phyloP scores from a whole-genome alignment of 2,329 filamentous ascomycete genomes.

The Monilinia polystroma region DNA sequence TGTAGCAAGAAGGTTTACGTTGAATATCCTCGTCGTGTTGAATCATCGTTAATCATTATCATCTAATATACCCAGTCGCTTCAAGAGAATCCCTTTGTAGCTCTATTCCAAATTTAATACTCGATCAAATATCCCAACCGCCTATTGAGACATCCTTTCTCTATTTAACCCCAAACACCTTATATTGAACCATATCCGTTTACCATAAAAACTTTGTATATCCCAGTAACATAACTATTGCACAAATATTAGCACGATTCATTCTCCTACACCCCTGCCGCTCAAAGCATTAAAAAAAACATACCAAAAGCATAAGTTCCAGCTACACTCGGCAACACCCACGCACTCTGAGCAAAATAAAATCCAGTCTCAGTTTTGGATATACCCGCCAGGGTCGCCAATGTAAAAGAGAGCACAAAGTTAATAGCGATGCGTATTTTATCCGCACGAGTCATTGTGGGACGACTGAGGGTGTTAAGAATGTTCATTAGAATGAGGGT shows the following conservation, averaged over 20 bases:
- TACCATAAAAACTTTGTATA: conserved; percentile 15
- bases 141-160: too few relatives aligned
- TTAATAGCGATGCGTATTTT: conserved; percentile 16
- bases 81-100: too few relatives aligned
- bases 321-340: conserved; percentile 25
- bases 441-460: conserved; percentile 16
- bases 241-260: not conserved
- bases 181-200: not conserved
- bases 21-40: too few relatives aligned
- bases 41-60: not conserved
- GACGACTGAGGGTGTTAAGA: conserved; percentile 26
- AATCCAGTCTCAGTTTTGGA: conserved; percentile 13
- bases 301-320: conserved; percentile 9
- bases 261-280: not conserved
- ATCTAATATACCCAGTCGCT: not conserved
- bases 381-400: conserved; percentile 17
- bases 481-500: conserved; percentile 33
- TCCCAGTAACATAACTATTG: conserved; percentile 3
- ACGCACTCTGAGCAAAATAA: conserved; percentile 23
- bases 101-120: too few relatives aligned
- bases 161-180: not conserved
- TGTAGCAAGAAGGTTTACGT: too few relatives aligned
- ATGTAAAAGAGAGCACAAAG: conserved; percentile 10
- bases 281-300: not conserved
- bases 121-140: too few relatives aligned